These are phyloP conservation scores for Ganoderma sinense DNA, from an alignment of 1,284 basidiomycete species.

Conservation along the genomic window DNA sequence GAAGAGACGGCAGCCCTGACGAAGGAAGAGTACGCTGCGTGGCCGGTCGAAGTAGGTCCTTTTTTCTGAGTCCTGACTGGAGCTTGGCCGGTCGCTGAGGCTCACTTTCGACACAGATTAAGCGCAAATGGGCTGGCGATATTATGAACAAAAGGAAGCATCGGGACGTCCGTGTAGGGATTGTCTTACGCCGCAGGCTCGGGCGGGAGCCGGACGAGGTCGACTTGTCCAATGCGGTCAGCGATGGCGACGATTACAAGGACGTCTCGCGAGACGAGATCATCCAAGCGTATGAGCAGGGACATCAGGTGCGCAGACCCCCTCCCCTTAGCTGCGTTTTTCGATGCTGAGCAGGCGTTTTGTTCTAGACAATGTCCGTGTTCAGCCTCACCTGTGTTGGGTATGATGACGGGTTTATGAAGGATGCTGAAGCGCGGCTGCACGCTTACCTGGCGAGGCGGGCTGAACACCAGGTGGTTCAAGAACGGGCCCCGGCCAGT, in stretches of 20 bases:
- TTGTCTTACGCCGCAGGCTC: conserved; percentile 19
- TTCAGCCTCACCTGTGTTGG: conserved; percentile 34
- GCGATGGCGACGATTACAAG: conserved; percentile 2
- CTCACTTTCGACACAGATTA: background rate
- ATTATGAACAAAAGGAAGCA: conserved; percentile 8
- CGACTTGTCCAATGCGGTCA: conserved; percentile 12
- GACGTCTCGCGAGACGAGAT: conserved; percentile 24
- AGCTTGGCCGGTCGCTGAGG: background rate
- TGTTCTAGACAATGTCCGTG: conserved; percentile 29
- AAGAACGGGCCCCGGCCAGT: background rate
- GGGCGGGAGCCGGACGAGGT: conserved; percentile 22
- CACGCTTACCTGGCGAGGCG: background rate
- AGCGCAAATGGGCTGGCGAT: conserved; percentile 14
- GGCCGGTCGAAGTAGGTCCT: conserved; percentile 23
- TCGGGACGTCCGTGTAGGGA: conserved; percentile 19
- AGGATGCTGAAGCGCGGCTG: conserved; percentile 15
- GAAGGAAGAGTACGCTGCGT: conserved; percentile 26
- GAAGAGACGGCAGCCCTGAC: conserved; percentile 18
- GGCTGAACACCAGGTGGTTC: background rate
- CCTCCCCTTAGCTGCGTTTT: background rate
- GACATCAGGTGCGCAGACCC: conserved; percentile 27
- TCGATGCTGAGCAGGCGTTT: background rate
- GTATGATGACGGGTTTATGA: conserved; percentile 34
- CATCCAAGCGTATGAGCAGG: conserved; percentile 29
- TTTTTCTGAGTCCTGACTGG: no score